phyloP scores from a whole-genome alignment of 345 rosid species.

The Salix koriyanagi region DNA sequence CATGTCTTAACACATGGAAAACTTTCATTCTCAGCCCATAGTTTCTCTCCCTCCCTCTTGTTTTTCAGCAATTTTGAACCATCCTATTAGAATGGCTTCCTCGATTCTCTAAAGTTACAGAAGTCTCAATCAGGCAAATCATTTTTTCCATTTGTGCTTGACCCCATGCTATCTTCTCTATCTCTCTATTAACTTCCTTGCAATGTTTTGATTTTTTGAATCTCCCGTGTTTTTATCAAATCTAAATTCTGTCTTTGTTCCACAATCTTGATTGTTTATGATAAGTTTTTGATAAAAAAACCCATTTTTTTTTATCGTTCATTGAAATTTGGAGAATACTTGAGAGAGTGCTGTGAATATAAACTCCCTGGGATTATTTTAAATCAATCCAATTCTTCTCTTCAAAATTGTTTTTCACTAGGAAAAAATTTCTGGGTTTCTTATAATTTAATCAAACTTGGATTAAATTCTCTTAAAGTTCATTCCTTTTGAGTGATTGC shows the following conservation, averaged over 20 bases:
- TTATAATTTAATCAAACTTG: not conserved
- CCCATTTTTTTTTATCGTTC: not conserved
- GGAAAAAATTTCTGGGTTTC: slow-evolving; percentile 17
- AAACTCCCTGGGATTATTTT: not conserved
- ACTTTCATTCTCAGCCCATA: no score
- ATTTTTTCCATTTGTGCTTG: not conserved
- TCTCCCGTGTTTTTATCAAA: not conserved
- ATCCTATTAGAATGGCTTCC: not conserved
- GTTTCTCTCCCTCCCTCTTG: not conserved
- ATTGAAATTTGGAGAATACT: not conserved
- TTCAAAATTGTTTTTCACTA: not conserved
- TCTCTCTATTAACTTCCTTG: not conserved
- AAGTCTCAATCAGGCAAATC: not conserved
- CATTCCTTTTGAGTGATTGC: slow-evolving; percentile 5
- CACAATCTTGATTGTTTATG: not conserved
- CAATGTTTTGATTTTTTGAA: not conserved
- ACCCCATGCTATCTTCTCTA: not conserved
- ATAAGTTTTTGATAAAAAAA: not conserved
- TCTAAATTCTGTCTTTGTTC: no score
- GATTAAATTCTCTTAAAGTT: not conserved
- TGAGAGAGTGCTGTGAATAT: not conserved
- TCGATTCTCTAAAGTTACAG: not conserved
- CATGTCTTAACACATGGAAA: no score
- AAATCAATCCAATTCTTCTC: not conserved
- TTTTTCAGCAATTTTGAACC: no score